Conservation (phyloP, 495 filamentous ascomycete species). For the Trichoderma orchidacearum region DNA sequence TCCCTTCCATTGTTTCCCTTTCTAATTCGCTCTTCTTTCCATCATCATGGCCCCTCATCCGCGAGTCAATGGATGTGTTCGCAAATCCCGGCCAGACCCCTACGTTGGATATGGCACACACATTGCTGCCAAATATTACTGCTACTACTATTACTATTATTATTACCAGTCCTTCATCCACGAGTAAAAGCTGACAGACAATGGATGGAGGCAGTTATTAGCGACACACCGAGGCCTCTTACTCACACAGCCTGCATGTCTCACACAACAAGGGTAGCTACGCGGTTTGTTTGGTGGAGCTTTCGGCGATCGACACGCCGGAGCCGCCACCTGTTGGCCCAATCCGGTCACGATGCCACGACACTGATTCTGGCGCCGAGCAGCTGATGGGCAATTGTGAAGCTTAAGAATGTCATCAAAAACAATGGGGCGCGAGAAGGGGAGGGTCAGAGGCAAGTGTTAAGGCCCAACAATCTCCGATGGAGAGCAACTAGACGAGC, state of each 20-base stretch:
- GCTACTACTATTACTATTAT: too few relatives aligned
- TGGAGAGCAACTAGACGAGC: too few relatives aligned
- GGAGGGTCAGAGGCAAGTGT: too few relatives aligned
- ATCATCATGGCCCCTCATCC: neutral
- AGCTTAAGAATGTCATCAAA: neutral
- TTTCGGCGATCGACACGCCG: neutral
- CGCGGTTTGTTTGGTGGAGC: neutral
- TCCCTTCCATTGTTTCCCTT: neutral
- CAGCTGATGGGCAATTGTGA: neutral
- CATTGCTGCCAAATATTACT: too few relatives aligned
- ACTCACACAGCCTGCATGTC: neutral
- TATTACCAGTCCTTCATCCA: too few relatives aligned
- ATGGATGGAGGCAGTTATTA: neutral
- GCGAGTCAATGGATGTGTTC: neutral
- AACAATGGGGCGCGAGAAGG: neutral
- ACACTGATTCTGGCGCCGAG: neutral
- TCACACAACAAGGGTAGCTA: neutral
- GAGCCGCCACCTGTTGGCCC: neutral
- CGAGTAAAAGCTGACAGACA: neutral
- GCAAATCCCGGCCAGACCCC: neutral
- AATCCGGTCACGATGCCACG: neutral
- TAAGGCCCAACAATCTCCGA: too few relatives aligned
- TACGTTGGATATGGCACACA: neutral
- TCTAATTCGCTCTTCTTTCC: too few relatives aligned
- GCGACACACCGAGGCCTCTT: neutral